Evolutionary conservation across 257 asterid species (phyloP).

Genomic region (Capsicum baccatum): DNA sequence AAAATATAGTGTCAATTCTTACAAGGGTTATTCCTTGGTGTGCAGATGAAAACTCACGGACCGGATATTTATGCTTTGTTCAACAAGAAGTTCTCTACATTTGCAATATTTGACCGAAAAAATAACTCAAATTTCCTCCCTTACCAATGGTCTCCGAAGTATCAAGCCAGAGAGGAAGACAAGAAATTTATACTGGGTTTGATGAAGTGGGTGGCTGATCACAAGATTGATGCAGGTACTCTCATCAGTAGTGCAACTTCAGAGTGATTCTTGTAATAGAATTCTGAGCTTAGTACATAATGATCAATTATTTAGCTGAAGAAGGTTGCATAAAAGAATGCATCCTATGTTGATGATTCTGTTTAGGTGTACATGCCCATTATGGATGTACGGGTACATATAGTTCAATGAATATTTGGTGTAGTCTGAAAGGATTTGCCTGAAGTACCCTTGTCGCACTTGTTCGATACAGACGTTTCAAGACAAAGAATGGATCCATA

Average conservation of each 20-base stretch:
- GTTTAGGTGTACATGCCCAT: background rate
- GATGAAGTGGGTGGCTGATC: slow-evolving; percentile 55
- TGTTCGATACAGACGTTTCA: slow-evolving; percentile 11
- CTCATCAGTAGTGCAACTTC: slow-evolving; percentile 5
- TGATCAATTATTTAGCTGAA: background rate
- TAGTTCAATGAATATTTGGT: background rate
- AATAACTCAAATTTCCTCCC: slow-evolving; percentile 48
- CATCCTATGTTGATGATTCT: background rate
- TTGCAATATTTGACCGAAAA: slow-evolving; percentile 71
- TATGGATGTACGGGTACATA: slow-evolving; percentile 1
- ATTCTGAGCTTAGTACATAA: slow-evolving; percentile 17
- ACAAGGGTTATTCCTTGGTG: background rate
- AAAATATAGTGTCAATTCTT: slow-evolving; percentile 15
- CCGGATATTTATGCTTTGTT: slow-evolving; percentile 60
- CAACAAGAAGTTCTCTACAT: slow-evolving; percentile 71
- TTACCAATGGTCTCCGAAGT: slow-evolving; percentile 63
- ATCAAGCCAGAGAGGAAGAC: slow-evolving; percentile 60
- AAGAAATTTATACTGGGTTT: slow-evolving; percentile 46
- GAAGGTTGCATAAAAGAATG: slow-evolving; percentile 12
- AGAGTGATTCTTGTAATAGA: background rate
- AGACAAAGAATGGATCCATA: slow-evolving; percentile 6
- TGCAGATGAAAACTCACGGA: slow-evolving; percentile 63
- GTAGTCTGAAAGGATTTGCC: slow-evolving; percentile 6
- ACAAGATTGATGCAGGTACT: slow-evolving; percentile 48
- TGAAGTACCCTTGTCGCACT: slow-evolving; percentile 15